Base-by-base conservation (phyloP, 768 basidiomycete genomes). In the Collybia nuda region DNA sequence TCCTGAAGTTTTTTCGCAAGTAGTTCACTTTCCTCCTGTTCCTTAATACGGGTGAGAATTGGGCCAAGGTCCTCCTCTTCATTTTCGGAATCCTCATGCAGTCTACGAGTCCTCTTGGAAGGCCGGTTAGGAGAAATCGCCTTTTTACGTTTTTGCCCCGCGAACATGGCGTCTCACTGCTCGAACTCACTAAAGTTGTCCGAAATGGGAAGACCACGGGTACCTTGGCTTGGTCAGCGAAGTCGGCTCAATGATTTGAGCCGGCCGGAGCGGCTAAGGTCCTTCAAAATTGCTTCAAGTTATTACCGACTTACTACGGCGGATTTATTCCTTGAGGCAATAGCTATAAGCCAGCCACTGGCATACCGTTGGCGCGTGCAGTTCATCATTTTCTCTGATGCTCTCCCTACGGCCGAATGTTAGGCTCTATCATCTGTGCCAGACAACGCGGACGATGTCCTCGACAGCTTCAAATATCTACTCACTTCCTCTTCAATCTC, bases 401-500 rank as follows among this genome's bases (percentile, higher is more conserved):
- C 53, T 71, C 40, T 56, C 64, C 54, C 45, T 67, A 56, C 62
- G 65, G 36, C 53, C 60, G 44, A 60, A 54, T 54, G 52, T 48
- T 63, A 64, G 36, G 56, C 56, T 53, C n/a, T 66, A 40, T 52
- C 59, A 45, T 47, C 65, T 45, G 38, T 55, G 37, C 37, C 48
- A 62, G 57, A 63, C 55, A 23, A 55, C 63, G 55, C 62, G 73
- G 41, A 55, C 69, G 37, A 73, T 81, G 67, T 80, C 79, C 7
- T 69, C 71, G 11, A 57, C 66, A 46, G 47, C 64, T 18, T 58
- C 69, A 6, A 47, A 73, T 38, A 57, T 65, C 9, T 11, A 32
- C 9, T 41, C 73, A 17, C 71, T 90, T 17, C 80, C 83, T 5
- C 67, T 88, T 18, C 73, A 79, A 47, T 78, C 82, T 1, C 89